A percentile compares a stretch with the other conserved stretches of the same genome.
These are phyloP conservation scores for Huntiella bhutanensis DNA, from an alignment of 2,329 filamentous ascomycete genomes.

Conservation along the genomic window DNA sequence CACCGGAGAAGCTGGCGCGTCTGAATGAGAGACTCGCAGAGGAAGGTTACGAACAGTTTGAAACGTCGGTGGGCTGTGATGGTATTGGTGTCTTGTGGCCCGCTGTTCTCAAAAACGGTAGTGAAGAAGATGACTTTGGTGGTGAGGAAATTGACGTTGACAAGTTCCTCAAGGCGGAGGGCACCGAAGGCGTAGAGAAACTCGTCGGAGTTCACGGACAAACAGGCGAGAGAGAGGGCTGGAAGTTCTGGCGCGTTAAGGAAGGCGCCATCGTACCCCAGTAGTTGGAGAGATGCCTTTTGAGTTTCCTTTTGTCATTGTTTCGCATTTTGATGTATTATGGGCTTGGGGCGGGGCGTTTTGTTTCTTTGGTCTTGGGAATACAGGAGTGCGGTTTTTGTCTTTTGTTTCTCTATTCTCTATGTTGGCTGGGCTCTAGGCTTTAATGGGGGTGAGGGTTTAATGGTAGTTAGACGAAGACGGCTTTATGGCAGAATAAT, in stretches of 20 bases:
- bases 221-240: conserved; percentile 52
- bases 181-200: conserved; percentile 67
- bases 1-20: conserved; percentile 34
- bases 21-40: conserved; percentile 46
- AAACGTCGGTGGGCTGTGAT: conserved; percentile 79
- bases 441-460: no score
- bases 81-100: conserved; percentile 91
- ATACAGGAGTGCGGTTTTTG: not conserved
- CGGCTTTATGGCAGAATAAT: conserved; percentile 9
- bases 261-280: conserved; percentile 8
- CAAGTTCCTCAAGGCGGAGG: conserved; percentile 60
- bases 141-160: conserved; percentile 89
- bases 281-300: conserved; percentile 1
- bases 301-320: not conserved
- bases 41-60: conserved; percentile 68
- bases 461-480: conserved; percentile 7
- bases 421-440: not conserved
- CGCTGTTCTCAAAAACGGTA: conserved; percentile 70
- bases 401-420: not conserved
- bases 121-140: conserved; percentile 56
- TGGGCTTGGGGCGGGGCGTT: not conserved
- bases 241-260: conserved; percentile 66
- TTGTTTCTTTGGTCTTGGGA: not conserved
- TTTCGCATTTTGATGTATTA: not conserved
- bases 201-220: conserved; percentile 63